Conservation (phyloP, 2,329 filamentous ascomycete species). For the Drechslerella dactyloides region DNA sequence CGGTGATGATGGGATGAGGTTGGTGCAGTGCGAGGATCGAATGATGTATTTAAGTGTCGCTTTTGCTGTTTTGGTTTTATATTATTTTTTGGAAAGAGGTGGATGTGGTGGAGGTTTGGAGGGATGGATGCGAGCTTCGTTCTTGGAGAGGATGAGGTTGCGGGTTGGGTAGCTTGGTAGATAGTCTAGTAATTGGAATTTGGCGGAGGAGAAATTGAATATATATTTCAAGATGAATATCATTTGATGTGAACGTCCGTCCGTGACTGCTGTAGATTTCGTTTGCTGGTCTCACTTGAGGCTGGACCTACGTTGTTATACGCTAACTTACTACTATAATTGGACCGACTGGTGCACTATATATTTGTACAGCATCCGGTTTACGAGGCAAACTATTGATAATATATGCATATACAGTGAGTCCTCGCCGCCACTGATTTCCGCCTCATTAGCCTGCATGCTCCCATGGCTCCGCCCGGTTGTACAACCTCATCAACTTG, state of each 20-base stretch:
- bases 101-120: neutral
- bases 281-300: neutral
- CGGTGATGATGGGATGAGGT: no score
- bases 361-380: no score
- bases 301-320: no score
- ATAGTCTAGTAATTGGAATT: slow-evolving; percentile 18
- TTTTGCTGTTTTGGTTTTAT: neutral
- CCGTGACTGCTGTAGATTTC: neutral
- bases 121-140: slow-evolving; percentile 7
- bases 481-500: neutral
- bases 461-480: neutral
- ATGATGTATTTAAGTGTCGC: no score
- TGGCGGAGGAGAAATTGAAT: no score
- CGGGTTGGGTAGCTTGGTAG: neutral
- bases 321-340: no score
- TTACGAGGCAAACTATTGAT: no score
- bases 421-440: neutral
- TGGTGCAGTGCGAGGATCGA: no score
- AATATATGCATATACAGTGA: no score
- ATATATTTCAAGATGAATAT: slow-evolving; percentile 13
- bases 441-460: neutral
- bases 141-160: slow-evolving; percentile 3
- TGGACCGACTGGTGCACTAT: no score
- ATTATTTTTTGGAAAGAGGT: slow-evolving; percentile 7
- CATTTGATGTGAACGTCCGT: neutral